Percentiles rank a stretch among this genome's conserved stretches.
Evolutionary conservation across 2,329 filamentous ascomycete genomes (phyloP).

Genomic region (Colletotrichum chlorophyti): DNA sequence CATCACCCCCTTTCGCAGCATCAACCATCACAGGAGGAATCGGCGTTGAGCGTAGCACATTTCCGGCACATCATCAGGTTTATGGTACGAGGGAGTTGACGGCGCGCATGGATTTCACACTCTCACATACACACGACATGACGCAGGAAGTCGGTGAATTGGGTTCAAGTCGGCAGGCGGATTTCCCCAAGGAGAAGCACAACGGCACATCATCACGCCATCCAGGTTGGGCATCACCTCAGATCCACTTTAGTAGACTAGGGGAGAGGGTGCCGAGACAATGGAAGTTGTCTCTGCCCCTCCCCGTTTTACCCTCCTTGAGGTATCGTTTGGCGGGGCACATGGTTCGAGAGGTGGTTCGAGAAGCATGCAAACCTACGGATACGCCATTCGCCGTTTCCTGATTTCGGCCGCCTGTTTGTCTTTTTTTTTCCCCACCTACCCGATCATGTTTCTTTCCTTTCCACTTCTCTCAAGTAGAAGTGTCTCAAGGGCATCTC

Average conservation of each 20-base stretch:
- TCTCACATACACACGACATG: neutral
- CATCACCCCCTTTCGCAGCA: no score
- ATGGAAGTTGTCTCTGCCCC: no score
- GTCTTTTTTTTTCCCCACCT: neutral
- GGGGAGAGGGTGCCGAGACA: neutral
- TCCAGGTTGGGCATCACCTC: conserved; percentile 14
- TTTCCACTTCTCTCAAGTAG: no score
- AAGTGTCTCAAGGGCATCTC: neutral
- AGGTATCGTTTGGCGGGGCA: conserved; percentile 11
- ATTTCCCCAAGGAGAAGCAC: no score
- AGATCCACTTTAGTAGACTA: conserved; percentile 8
- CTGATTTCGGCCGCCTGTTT: no score
- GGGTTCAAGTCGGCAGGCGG: neutral
- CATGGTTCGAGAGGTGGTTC: neutral
- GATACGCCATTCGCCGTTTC: neutral
- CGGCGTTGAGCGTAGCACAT: no score
- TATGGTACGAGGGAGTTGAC: no score
- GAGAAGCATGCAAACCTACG: conserved; percentile 3
- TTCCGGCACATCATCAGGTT: no score
- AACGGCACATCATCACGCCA: conserved; percentile 13
- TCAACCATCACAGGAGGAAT: no score
- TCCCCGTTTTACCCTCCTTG: neutral
- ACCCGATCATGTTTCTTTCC: neutral
- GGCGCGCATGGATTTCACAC: neutral
- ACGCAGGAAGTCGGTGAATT: neutral